Percentiles rank a stretch among this genome's conserved stretches.
Evolutionary conservation across 495 filamentous ascomycete species (phyloP).

Genomic region (Aspergillus nanangensis): DNA sequence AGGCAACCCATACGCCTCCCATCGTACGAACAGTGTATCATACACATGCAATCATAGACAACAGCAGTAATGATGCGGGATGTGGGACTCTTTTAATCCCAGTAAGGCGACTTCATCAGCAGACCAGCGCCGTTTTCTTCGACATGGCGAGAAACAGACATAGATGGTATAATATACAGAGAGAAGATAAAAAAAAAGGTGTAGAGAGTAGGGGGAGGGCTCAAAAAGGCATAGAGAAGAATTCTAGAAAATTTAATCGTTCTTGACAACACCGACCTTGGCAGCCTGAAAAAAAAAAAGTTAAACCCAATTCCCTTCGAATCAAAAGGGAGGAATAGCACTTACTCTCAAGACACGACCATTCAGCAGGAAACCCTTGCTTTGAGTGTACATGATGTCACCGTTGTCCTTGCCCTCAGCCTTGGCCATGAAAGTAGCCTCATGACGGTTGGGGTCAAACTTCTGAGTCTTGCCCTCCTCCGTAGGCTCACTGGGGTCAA

Average conservation of each 20-base stretch:
- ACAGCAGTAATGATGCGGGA: constrained; percentile 6
- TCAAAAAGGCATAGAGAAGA: not conserved
- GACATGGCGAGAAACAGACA: constrained; percentile 27
- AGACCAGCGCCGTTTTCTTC: too few species aligned
- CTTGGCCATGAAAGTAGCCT: constrained; percentile 90
- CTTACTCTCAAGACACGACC: constrained; percentile 77
- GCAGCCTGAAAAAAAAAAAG: constrained; percentile 51
- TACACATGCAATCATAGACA: constrained; percentile 34
- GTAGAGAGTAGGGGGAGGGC: not conserved
- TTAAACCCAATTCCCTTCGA: constrained; percentile 10
- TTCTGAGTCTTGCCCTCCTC: constrained; percentile 54
- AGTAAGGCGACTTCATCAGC: too few species aligned
- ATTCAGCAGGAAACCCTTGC: constrained; percentile 91
- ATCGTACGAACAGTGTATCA: constrained; percentile 36
- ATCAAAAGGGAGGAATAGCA: constrained; percentile 3
- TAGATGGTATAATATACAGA: constrained; percentile 44
- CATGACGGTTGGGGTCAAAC: constrained; percentile 95
- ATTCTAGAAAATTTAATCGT: constrained; percentile 38
- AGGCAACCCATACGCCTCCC: constrained; percentile 34
- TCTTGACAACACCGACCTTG: constrained; percentile 90
- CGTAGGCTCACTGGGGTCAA: constrained; percentile 62
- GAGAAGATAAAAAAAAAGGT: constrained; percentile 10
- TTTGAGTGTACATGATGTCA: constrained; percentile 85
- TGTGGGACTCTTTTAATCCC: constrained; percentile 3
- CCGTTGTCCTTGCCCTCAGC: constrained; percentile 82